Base-by-base conservation (phyloP, 441 rosid genomes). In the Pelargonium cotyledonis region DNA sequence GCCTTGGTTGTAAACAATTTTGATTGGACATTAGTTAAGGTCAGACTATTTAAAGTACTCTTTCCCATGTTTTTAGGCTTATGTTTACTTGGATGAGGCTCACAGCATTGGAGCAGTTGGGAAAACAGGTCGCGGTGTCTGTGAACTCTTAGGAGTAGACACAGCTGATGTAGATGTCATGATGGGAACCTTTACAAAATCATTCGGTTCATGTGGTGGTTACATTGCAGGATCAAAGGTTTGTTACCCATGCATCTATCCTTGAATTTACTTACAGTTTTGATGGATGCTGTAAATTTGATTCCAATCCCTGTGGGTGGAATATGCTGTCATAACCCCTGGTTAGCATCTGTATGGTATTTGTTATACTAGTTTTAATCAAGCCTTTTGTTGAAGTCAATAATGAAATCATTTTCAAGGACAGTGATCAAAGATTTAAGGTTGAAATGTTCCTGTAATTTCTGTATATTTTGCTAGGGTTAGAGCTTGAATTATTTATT, bases 171-270 rank as follows among this genome's bases (percentile, higher is more conserved):
- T 92, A 71, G 98, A 92, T 78, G 44, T 92, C 66, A 92, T 92
- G 98, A 92, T 92, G 98, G 96, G 98, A 87, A 92, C 95, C 79
- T 92, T 92, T 78, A 82, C 95, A 3, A 90, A 92, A 78, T 90
- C 96, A 23, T 92, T 92, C 72, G 96, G 93, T 47, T 92, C 98
- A 51, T 90, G 89, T 73, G 98, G 98, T 68, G 98, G 98, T 65
- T 92, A 90, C 72, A 87, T 90, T 84, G 89, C 93, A 65, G 96
- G 92, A 68, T 90, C 95, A 60, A 86, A 90, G 96, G 98, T 89
- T 58, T 71, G 65, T 16, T 53, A 53, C 21, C 60, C 16, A 53
- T 53, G 16, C 60, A 4, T 53, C 60, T 53, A 19, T 15, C 4
- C 21, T 53, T 53, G 60, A 21, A 53, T 16, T 6, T 53, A 6